Percentiles rank a stretch among this genome's conserved stretches.
These are phyloP conservation scores for Fraxinus anomala DNA, from an alignment of 257 asterid genomes.

Conservation along the genomic window DNA sequence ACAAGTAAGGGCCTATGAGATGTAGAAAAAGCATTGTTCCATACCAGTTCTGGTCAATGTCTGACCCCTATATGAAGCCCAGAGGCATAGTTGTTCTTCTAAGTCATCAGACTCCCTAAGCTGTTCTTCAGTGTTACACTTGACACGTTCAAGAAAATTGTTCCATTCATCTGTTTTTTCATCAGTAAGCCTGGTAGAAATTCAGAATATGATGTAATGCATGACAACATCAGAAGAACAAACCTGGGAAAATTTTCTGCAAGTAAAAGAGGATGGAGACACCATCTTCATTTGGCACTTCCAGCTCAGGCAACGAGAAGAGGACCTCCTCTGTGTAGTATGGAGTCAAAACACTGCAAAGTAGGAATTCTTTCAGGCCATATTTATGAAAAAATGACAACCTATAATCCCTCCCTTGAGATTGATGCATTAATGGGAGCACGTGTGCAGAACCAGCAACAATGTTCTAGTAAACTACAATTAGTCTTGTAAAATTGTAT, in stretches of 20 bases:
- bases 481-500: background rate
- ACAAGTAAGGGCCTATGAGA: background rate
- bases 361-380: constrained; percentile 9
- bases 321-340: constrained; percentile 95
- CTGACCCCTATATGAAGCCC: constrained; percentile 99
- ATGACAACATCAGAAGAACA: constrained; percentile 31
- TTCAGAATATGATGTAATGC: constrained; percentile 21
- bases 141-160: constrained; percentile 89
- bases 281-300: constrained; percentile 92
- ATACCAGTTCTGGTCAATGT: constrained; percentile 95
- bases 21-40: background rate
- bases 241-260: constrained; percentile 98
- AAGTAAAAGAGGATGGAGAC: constrained; percentile 93
- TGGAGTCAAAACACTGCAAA: constrained; percentile 84
- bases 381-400: background rate
- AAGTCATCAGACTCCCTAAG: constrained; percentile 76
- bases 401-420: background rate
- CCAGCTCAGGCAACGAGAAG: constrained; percentile 88
- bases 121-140: constrained; percentile 65
- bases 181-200: constrained; percentile 28
- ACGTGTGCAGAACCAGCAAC: background rate
- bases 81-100: constrained; percentile 90
- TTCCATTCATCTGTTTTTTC: constrained; percentile 82
- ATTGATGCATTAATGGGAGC: background rate
- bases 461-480: background rate